Evolutionary conservation across 306 rosid species (phyloP).

Genomic region (Casuarina cunninghamiana): DNA sequence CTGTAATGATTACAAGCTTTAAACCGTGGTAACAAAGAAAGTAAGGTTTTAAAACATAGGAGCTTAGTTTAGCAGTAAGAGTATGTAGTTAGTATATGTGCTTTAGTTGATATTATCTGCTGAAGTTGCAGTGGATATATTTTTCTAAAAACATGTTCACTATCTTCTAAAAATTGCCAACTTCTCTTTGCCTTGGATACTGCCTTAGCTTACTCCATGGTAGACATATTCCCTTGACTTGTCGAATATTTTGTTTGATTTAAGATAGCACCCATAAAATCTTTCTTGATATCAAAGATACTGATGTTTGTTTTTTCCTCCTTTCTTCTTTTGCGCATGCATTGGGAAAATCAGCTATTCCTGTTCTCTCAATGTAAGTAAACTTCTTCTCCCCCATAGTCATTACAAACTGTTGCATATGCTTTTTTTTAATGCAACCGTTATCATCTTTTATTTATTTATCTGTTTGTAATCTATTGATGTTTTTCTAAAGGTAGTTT

Average conservation of each 20-base stretch:
- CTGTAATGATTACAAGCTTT: neutral
- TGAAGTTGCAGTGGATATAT: constrained; percentile 1
- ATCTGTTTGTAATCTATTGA: constrained; percentile 6
- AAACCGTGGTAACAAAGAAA: neutral
- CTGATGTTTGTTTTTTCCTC: constrained; percentile 42
- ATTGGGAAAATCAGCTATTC: constrained; percentile 79
- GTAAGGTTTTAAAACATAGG: neutral
- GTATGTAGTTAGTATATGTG: neutral
- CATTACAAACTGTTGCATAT: constrained; percentile 14
- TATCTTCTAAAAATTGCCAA: neutral
- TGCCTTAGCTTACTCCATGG: neutral
- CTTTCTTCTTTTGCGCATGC: constrained; percentile 38
- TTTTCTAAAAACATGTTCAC: constrained; percentile 8
- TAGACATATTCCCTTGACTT: neutral
- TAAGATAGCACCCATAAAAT: neutral
- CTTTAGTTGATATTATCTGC: neutral
- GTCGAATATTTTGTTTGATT: neutral
- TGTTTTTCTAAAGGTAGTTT: constrained; percentile 1
- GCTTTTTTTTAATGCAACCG: constrained; percentile 20
- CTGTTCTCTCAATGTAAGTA: constrained; percentile 98
- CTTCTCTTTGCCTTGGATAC: neutral
- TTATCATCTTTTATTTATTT: constrained; percentile 2
- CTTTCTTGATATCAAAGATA: constrained; percentile 24
- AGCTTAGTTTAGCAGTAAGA: neutral
- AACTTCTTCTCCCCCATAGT: constrained; percentile 21